phyloP scores from a whole-genome alignment of 371 early-diverging fungal genomes.

The Lichtheimia ramosa region DNA sequence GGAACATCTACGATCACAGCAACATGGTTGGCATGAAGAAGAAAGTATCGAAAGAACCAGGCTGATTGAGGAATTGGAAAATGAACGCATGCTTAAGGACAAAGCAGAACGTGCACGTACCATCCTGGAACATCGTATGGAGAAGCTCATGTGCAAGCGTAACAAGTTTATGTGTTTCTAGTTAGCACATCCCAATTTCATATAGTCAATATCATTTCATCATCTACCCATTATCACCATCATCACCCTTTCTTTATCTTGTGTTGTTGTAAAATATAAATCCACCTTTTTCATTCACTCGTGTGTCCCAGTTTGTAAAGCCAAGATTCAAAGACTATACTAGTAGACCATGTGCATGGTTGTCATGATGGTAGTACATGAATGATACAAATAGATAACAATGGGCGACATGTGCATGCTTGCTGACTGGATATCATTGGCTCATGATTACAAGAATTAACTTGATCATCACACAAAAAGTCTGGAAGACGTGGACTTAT shows the following conservation, averaged over 20 bases:
- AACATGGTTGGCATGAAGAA: not conserved
- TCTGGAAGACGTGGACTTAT: too few relatives aligned
- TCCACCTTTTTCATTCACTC: not conserved
- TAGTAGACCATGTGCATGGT: too few relatives aligned
- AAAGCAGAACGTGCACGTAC: slow-evolving; percentile 49
- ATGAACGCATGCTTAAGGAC: slow-evolving; percentile 38
- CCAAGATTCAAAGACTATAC: not conserved
- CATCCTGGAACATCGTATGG: slow-evolving; percentile 49
- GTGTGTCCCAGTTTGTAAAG: not conserved
- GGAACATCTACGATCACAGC: slow-evolving; percentile 26
- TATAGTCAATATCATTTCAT: not conserved
- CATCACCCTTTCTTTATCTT: not conserved
- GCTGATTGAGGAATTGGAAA: slow-evolving; percentile 31
- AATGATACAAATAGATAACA: too few relatives aligned
- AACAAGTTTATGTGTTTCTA: slow-evolving; percentile 56
- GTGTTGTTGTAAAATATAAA: not conserved
- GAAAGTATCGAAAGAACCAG: slow-evolving; percentile 17
- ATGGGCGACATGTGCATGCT: too few relatives aligned
- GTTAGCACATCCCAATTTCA: too few relatives aligned
- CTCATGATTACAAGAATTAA: too few relatives aligned
- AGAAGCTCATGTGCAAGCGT: slow-evolving; percentile 45
- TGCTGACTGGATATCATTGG: too few relatives aligned
- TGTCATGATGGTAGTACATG: too few relatives aligned
- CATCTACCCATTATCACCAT: not conserved
- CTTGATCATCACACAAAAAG: too few relatives aligned